These are phyloP conservation scores for Kockiozyma suomiensis DNA, from an alignment of 805 yeast genomes.

Conservation along the genomic window DNA sequence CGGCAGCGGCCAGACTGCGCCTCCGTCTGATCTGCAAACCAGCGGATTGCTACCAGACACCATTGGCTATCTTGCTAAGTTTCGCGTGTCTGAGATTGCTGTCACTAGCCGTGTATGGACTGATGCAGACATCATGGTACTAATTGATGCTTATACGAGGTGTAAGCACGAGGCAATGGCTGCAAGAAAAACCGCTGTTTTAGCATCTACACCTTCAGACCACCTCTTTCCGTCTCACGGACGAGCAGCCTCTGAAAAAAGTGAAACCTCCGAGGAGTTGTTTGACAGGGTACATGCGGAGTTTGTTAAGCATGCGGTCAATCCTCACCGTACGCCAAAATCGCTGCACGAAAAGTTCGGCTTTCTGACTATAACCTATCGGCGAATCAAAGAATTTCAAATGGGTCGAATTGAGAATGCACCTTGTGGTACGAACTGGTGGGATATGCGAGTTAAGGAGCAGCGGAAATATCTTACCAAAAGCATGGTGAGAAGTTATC, in stretches of 20 bases:
- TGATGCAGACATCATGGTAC: conserved; percentile 19
- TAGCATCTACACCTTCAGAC: background rate
- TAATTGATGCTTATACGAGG: conserved; percentile 19
- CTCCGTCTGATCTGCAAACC: conserved; percentile 3
- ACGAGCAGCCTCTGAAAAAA: conserved; percentile 2
- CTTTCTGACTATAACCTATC: conserved; percentile 21
- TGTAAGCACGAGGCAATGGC: conserved; percentile 22
- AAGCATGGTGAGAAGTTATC: conserved; percentile 9
- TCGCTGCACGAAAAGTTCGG: conserved; percentile 28
- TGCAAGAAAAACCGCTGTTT: background rate
- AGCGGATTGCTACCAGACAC: conserved; percentile 10
- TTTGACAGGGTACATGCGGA: conserved; percentile 23
- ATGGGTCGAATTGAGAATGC: conserved; percentile 13
- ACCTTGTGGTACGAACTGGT: conserved; percentile 22
- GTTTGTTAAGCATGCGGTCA: conserved; percentile 17
- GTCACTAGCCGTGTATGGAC: conserved; percentile 24
- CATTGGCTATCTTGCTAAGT: conserved; percentile 6
- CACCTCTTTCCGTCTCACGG: conserved; percentile 1
- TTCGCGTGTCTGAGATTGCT: conserved; percentile 3
- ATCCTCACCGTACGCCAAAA: conserved; percentile 26
- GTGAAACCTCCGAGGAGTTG: conserved; percentile 18
- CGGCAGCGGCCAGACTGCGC: conserved; percentile 1
- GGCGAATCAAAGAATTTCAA: conserved; percentile 26
- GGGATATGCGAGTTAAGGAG: conserved; percentile 22
- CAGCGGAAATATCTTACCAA: conserved; percentile 21